Conservation (phyloP, 352 stramenopile genomes). For the Globisporangium sylvaticum region DNA sequence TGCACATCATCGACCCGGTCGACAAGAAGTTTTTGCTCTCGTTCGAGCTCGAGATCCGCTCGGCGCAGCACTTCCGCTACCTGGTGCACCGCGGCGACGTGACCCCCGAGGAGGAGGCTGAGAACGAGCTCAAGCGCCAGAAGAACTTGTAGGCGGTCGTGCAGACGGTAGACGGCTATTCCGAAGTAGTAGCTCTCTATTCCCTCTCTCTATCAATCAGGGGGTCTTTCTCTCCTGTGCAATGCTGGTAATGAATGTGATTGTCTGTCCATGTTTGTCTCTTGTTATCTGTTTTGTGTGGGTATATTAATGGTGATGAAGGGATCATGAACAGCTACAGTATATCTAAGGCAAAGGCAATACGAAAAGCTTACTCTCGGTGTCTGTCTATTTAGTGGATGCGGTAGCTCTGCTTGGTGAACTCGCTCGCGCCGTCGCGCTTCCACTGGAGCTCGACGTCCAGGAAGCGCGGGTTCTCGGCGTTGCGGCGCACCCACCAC, state of each 20-base stretch:
- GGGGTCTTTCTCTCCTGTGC: no score
- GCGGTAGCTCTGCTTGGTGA: constrained; percentile 61
- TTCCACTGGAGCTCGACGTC: constrained; percentile 89
- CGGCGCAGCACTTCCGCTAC: constrained; percentile 64
- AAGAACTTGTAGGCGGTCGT: constrained; percentile 39
- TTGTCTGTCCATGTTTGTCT: background rate
- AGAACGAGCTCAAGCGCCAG: constrained; percentile 52
- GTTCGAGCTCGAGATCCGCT: constrained; percentile 72
- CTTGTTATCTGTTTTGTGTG: background rate
- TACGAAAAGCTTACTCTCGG: background rate
- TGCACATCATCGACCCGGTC: constrained; percentile 58
- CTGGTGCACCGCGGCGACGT: constrained; percentile 56
- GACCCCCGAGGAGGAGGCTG: constrained; percentile 42
- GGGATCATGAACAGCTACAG: background rate
- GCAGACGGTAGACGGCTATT: no score
- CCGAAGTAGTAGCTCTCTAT: background rate
- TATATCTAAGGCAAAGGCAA: background rate
- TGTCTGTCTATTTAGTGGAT: constrained; percentile 56
- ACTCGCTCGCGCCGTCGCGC: constrained; percentile 29
- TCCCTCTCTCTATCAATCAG: background rate
- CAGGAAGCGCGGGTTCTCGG: constrained; percentile 91
- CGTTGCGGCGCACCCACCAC: constrained; percentile 86
- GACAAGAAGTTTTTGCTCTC: constrained; percentile 62
- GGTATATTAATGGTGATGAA: background rate
- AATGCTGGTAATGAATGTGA: background rate